Conservation (phyloP, 208 protist species). For the Trypanosoma platydactyli region DNA sequence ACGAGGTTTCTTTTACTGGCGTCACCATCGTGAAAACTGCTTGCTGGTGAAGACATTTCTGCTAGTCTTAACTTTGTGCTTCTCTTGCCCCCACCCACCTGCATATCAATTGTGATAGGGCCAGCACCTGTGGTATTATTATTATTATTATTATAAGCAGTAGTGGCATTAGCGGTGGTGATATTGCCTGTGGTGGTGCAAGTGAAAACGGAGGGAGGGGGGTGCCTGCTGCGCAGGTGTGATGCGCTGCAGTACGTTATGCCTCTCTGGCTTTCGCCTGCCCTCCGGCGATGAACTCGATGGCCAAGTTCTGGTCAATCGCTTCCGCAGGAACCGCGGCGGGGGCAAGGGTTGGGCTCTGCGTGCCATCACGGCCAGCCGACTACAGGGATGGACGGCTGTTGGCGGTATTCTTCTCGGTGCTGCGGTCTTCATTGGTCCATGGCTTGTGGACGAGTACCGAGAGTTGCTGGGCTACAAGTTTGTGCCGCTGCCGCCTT, state of each 20-base stretch:
- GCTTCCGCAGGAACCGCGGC: slow-evolving; percentile 37
- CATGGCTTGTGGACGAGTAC: slow-evolving; percentile 74
- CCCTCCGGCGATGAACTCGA: slow-evolving; percentile 47
- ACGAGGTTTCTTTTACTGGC: no score
- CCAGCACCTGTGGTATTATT: no score
- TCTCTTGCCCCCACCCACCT: no score
- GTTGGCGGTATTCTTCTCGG: slow-evolving; percentile 69
- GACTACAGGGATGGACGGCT: slow-evolving; percentile 66
- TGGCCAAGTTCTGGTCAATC: slow-evolving; percentile 53
- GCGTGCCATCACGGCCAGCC: slow-evolving; percentile 50
- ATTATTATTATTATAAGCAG: no score
- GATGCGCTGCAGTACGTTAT: slow-evolving; percentile 16
- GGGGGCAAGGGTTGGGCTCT: slow-evolving; percentile 24
- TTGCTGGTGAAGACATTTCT: no score
- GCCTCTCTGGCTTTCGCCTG: slow-evolving; percentile 22
- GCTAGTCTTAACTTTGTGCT: no score
- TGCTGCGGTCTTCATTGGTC: slow-evolving; percentile 67
- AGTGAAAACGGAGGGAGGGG: not conserved
- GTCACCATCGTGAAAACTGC: no score
- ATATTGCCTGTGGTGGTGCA: not conserved
- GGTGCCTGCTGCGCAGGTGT: not conserved
- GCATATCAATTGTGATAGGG: no score
- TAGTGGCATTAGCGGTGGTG: not conserved
- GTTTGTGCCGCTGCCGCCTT: slow-evolving; percentile 58
- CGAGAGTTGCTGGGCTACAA: slow-evolving; percentile 69